These are phyloP conservation scores for Microdochium trichocladiopsis DNA, from an alignment of 2,329 filamentous ascomycete species.

Conservation along the genomic window DNA sequence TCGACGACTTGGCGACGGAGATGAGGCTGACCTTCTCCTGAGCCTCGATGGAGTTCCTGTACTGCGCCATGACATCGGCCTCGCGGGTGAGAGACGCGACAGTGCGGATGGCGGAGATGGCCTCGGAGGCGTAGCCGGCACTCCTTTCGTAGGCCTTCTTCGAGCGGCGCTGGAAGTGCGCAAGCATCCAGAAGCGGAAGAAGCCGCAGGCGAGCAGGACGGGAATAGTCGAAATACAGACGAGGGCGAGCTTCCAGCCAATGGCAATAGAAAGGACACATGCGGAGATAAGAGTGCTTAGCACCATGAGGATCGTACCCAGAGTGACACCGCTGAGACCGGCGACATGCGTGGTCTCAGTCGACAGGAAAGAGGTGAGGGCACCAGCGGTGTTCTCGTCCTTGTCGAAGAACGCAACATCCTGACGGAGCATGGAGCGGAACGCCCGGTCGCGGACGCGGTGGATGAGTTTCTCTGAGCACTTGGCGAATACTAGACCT, in stretches of 20 bases:
- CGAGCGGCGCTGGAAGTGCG: constrained; percentile 70
- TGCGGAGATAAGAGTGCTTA: constrained; percentile 71
- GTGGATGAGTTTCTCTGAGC: constrained; percentile 80
- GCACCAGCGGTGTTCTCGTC: constrained; percentile 87
- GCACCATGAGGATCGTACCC: constrained; percentile 75
- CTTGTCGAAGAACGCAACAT: constrained; percentile 84
- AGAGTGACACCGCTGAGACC: constrained; percentile 84
- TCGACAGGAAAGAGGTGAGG: constrained; percentile 81
- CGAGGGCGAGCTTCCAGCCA: constrained; percentile 82
- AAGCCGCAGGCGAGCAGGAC: constrained; percentile 76
- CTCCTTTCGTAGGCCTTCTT: constrained; percentile 75
- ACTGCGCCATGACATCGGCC: constrained; percentile 67
- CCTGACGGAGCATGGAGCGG: constrained; percentile 81
- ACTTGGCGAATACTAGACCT: constrained; percentile 71
- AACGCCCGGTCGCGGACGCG: constrained; percentile 79
- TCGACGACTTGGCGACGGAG: constrained; percentile 69
- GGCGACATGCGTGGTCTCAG: constrained; percentile 81
- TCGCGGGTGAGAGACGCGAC: constrained; percentile 88
- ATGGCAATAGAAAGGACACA: constrained; percentile 64
- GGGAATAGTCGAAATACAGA: constrained; percentile 73
- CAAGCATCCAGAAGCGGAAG: constrained; percentile 78
- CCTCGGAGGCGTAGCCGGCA: constrained; percentile 85
- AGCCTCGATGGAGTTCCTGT: constrained; percentile 56
- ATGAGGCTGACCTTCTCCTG: constrained; percentile 64
- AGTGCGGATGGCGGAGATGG: constrained; percentile 87